Percentiles rank a stretch among this genome's conserved stretches.
These are phyloP conservation scores for Achlya hypogyna DNA, from an alignment of 352 stramenopile genomes.

Conservation along the genomic window DNA sequence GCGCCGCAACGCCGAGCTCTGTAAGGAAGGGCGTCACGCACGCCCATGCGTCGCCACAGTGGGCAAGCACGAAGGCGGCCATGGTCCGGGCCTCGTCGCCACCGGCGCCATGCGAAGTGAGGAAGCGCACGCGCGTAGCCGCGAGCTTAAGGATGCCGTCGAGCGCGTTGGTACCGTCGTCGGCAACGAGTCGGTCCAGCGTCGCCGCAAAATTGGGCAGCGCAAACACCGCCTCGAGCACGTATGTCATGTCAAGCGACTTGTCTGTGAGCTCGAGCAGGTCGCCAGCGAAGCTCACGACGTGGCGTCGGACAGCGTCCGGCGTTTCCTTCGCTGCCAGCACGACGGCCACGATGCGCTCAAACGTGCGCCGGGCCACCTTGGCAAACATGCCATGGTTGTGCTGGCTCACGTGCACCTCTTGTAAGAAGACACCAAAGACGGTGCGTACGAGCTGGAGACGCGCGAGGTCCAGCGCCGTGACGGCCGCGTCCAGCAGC, in stretches of 20 bases:
- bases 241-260: constrained; percentile 11
- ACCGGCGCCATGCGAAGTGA: not conserved
- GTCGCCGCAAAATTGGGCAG: constrained; percentile 40
- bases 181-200: constrained; percentile 28
- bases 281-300: constrained; percentile 68
- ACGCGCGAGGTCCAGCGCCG: constrained; percentile 10
- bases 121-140: constrained; percentile 18
- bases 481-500: constrained; percentile 23
- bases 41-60: not conserved
- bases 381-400: constrained; percentile 50
- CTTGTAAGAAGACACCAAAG: constrained; percentile 65
- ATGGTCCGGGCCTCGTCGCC: not conserved
- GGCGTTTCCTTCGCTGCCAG: constrained; percentile 8
- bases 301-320: constrained; percentile 24
- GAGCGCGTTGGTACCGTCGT: constrained; percentile 15
- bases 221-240: constrained; percentile 1
- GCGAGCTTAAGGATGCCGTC: constrained; percentile 70
- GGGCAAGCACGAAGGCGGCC: not conserved
- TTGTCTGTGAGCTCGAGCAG: constrained; percentile 34
- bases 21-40: constrained; percentile 8
- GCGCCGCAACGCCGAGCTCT: constrained; percentile 24
- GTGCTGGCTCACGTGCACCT: constrained; percentile 71
- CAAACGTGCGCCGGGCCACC: constrained; percentile 41
- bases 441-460: constrained; percentile 57
- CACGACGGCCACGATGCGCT: constrained; percentile 30